A percentile compares a stretch with the other conserved stretches of the same genome.
phyloP scores from a whole-genome alignment of 108 stramenopile genomes.

The Cyclotella atomus region DNA sequence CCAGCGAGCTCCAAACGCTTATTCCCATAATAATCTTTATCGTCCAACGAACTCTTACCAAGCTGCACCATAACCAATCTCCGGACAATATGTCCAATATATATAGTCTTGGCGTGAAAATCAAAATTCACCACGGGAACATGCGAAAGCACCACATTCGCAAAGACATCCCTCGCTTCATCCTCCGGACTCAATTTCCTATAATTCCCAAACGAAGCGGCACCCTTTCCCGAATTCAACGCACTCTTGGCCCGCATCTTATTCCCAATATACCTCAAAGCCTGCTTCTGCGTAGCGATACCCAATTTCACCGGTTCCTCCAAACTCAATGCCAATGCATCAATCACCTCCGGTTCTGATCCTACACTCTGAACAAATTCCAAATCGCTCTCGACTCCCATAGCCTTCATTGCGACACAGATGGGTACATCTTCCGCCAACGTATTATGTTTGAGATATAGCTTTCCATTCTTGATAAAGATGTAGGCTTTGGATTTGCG shows the following conservation, averaged over 20 bases:
- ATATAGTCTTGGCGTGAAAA: slow-evolving; percentile 92
- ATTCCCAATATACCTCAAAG: slow-evolving; percentile 90
- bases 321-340: slow-evolving; percentile 88
- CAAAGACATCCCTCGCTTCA: slow-evolving; percentile 96
- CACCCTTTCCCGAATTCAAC: slow-evolving; percentile 36
- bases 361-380: slow-evolving; percentile 97
- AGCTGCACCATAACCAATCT: slow-evolving; percentile 90
- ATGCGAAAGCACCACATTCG: slow-evolving; percentile 94
- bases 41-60: slow-evolving; percentile 91
- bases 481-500: slow-evolving; percentile 93
- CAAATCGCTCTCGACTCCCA: slow-evolving; percentile 95
- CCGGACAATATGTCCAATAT: slow-evolving; percentile 94
- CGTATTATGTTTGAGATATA: slow-evolving; percentile 97
- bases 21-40: slow-evolving; percentile 99
- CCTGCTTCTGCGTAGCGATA: slow-evolving; percentile 92
- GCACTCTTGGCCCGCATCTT: slow-evolving; percentile 87
- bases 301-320: slow-evolving; percentile 90
- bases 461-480: slow-evolving; percentile 81
- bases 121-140: slow-evolving; percentile 92
- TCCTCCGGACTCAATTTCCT: slow-evolving; percentile 78
- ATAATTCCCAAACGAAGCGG: slow-evolving; percentile 47
- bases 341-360: slow-evolving; percentile 86
- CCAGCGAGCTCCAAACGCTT: slow-evolving; percentile 98
- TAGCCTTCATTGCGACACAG: slow-evolving; percentile 94
- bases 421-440: slow-evolving; percentile 98